Percentiles rank a stretch among this genome's conserved stretches.
These are phyloP conservation scores for Penicillium canariense DNA, from an alignment of 495 filamentous ascomycete species.

Conservation along the genomic window DNA sequence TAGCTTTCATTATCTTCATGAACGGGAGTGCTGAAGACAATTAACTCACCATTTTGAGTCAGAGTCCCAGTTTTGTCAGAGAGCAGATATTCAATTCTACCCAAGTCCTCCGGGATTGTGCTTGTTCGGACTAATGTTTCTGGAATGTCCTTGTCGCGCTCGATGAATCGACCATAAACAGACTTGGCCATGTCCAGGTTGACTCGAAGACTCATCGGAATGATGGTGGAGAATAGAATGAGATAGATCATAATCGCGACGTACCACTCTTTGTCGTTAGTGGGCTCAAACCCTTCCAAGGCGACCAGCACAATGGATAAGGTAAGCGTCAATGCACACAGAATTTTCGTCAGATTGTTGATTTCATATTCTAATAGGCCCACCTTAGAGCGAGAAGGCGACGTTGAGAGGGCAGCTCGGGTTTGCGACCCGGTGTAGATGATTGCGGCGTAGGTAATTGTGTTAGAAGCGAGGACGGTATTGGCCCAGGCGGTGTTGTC, in stretches of 20 bases:
- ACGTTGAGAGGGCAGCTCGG: conserved; percentile 89
- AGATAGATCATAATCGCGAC: conserved; percentile 93
- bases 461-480: conserved; percentile 92
- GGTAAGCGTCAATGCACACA: conserved; percentile 82
- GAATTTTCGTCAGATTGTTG: conserved; percentile 95
- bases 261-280: conserved; percentile 73
- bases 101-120: conserved; percentile 96
- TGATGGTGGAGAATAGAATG: conserved; percentile 98
- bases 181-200: conserved; percentile 97
- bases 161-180: conserved; percentile 94
- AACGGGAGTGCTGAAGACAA: background rate
- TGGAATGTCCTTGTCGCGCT: conserved; percentile 82
- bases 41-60: conserved; percentile 76
- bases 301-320: conserved; percentile 90
- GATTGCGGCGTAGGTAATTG: conserved; percentile 79
- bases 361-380: conserved; percentile 95
- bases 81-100: conserved; percentile 91
- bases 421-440: conserved; percentile 96
- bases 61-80: conserved; percentile 97
- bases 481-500: conserved; percentile 99
- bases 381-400: conserved; percentile 84
- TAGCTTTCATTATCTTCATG: conserved; percentile 6
- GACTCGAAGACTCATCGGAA: conserved; percentile 93
- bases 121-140: conserved; percentile 93
- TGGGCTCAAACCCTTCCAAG: conserved; percentile 72